phyloP scores from a whole-genome alignment of 345 rosid species.

The Carallia brachiata region DNA sequence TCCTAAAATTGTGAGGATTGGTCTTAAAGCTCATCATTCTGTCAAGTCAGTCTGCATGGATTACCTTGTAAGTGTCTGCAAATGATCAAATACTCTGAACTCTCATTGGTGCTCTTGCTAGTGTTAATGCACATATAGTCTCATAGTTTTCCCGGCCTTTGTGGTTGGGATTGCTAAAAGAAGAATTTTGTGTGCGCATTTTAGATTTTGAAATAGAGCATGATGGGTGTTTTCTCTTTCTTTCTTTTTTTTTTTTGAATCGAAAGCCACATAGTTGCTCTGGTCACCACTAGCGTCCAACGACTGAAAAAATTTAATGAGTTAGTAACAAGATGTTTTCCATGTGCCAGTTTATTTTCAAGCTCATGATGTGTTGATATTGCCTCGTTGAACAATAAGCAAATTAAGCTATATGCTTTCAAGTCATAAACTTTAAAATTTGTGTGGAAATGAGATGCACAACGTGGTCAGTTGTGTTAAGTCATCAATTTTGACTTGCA shows the following conservation, averaged over 20 bases:
- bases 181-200: background rate
- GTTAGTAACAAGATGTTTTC: too few relatives aligned
- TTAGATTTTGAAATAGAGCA: background rate
- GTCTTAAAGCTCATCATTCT: constrained; percentile 94
- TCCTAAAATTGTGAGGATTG: constrained; percentile 91
- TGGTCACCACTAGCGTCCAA: too few relatives aligned
- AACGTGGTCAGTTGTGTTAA: background rate
- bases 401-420: background rate
- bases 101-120: background rate
- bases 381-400: background rate
- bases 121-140: background rate
- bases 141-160: background rate
- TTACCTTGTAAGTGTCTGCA: constrained; percentile 65
- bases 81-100: background rate
- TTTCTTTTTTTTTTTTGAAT: background rate
- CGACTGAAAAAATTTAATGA: too few relatives aligned
- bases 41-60: constrained; percentile 76
- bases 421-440: background rate
- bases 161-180: background rate
- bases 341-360: too few relatives aligned
- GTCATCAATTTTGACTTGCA: too few relatives aligned
- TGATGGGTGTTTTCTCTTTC: background rate
- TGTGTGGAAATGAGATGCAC: background rate
- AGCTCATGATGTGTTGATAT: background rate
- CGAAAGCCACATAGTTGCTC: background rate